Percentiles rank a stretch among this genome's conserved stretches.
These are phyloP conservation scores for Citrus cavaleriei DNA, from an alignment of 345 rosid genomes.

Conservation along the genomic window DNA sequence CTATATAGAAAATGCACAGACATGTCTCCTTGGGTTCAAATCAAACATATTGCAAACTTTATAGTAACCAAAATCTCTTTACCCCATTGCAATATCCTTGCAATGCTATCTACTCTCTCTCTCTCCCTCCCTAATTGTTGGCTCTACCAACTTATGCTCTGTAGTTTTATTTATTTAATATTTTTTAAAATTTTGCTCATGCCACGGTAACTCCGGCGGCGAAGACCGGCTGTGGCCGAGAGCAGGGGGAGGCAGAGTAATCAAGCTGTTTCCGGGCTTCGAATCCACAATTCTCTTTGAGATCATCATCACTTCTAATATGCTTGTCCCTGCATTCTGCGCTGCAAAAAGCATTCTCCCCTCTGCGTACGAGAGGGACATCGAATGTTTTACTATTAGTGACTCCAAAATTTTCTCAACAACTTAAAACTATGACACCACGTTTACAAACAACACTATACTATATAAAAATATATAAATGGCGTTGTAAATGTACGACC, in stretches of 20 bases:
- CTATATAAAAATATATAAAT: too few species aligned
- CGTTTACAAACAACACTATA: too few species aligned
- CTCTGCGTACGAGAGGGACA: conserved; percentile 15
- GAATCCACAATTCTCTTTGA: conserved; percentile 16
- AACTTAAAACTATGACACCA: neutral
- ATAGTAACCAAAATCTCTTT: neutral
- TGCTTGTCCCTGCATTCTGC: conserved; percentile 27
- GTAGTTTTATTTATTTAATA: neutral
- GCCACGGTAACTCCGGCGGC: conserved; percentile 22
- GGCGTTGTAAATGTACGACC: too few species aligned
- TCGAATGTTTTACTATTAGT: neutral
- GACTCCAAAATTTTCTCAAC: neutral
- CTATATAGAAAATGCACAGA: neutral
- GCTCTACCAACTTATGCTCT: neutral
- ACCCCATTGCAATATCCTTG: neutral
- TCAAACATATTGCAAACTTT: neutral
- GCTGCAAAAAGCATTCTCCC: conserved; percentile 32
- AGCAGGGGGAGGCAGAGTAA: conserved; percentile 20
- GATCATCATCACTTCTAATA: conserved; percentile 23
- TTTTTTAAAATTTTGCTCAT: neutral
- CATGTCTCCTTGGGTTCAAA: neutral
- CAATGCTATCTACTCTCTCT: neutral
- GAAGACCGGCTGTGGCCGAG: conserved; percentile 8
- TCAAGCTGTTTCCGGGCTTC: conserved; percentile 23
- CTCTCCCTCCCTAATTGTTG: neutral